Base-by-base conservation (phyloP, 2,329 filamentous ascomycete species). In the Xylaria hypoxylon region DNA sequence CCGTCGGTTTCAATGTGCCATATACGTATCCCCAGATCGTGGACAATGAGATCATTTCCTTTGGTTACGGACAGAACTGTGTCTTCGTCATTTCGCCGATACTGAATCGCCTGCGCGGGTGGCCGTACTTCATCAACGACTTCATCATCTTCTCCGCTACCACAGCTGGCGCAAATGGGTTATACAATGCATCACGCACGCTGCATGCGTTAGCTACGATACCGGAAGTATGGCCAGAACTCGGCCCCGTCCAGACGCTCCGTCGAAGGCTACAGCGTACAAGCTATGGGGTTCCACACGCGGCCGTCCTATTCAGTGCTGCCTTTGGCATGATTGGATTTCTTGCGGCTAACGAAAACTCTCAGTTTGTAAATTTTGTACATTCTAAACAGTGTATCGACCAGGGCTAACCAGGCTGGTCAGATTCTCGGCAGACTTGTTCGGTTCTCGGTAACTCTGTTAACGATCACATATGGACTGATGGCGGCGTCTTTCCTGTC, bases 1-100 rank as follows among this genome's bases (percentile, higher is more conserved):
- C 78, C 3, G 78, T 79, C 19, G 79, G 80, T 1, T 75, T 82
- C 40, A 80, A 81, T 65, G 79, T 83, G 17, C 80, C 80, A 5
- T 79, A 79, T 58, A 76, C 74, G 22, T 67, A 67, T 44, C 60
- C 64, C 17, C 47, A 59, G 10, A 59, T 64, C 40, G 64, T 53
- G 4, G 64, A 67, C 48, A 53, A 45, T 19, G 50, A 64, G 38
- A 57, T 67, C 35, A 67, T 67, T 10, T 67, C 60, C 7, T 64
- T 67, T 40, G 64, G 74, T 2, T 62, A 62, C 26, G 59, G 48
- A 24, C 24, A 62, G 24, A 62, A 62, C 35, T 53, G 57, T 17
- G 57, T 59, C 38, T 59, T 59, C 44, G 57, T 59, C 26, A 51
- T 59, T 45, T 59, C 57, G 42, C 44, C 57, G 42, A 33, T 62